Conservation (phyloP, 768 basidiomycete species). For the Tylopilus rubrobrunneus region DNA sequence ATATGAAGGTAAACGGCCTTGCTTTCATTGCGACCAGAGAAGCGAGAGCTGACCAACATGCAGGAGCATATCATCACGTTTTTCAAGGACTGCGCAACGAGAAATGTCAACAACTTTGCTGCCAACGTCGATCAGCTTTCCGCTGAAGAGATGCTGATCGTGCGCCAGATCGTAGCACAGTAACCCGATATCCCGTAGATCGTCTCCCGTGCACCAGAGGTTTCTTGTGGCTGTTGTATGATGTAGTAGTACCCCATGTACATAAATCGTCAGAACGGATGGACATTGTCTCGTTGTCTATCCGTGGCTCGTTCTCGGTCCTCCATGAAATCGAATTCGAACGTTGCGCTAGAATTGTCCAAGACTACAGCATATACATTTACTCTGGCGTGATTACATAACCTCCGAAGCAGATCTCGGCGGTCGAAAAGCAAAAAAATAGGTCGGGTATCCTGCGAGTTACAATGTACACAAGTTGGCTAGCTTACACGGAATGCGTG, state of each 20-base stretch:
- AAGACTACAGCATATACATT: not conserved
- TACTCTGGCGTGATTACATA: not conserved
- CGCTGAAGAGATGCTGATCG: conserved; percentile 67
- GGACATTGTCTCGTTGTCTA: not conserved
- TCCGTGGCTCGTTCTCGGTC: not conserved
- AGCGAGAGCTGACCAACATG: not conserved
- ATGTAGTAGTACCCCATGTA: conserved; percentile 18
- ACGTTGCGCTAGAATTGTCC: not conserved
- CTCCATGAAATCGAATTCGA: not conserved
- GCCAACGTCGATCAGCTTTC: conserved; percentile 60
- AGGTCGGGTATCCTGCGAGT: not conserved
- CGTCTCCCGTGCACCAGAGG: not conserved
- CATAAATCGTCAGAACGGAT: not conserved
- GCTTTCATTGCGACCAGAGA: not conserved
- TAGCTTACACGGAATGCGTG: not conserved
- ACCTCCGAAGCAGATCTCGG: not conserved
- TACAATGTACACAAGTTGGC: not conserved
- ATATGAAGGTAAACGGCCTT: conserved; percentile 53
- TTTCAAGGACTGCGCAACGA: conserved; percentile 62
- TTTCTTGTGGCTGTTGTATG: not conserved
- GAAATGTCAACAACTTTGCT: conserved; percentile 61
- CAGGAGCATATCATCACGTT: conserved; percentile 71
- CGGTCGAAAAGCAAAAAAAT: not conserved
- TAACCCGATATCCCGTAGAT: conserved; percentile 9
- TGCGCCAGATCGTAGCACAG: conserved; percentile 45